Base-by-base conservation (phyloP, 2,329 filamentous ascomycete species). In the Albifimbria verrucaria region DNA sequence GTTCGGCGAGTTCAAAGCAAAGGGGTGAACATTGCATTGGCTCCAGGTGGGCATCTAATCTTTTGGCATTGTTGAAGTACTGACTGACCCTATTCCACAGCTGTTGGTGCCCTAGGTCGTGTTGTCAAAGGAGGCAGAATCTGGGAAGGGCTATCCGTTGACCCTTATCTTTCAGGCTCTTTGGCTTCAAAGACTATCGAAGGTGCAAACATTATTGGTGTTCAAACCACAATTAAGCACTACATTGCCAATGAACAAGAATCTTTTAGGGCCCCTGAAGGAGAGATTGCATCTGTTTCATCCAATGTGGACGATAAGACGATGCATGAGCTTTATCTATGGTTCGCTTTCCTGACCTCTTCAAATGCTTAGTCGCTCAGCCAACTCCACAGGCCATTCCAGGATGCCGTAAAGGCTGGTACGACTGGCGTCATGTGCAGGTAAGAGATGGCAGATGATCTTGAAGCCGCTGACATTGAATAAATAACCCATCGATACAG, bases 101-200 rank as follows among this genome's bases (percentile, higher is more conserved):
- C 32, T 12, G 11, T n/a, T 6, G 47, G 51, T 4, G 47, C 51
- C 6, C 41, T 55, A 5, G 51, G 53, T 4, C 48, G 53, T 23
- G 26, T 32, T 21, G 50, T 50, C n/a, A 41, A 26, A 10, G 91
- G 90, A 25, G 92, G 92, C 3, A 80, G 92, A 44, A 94, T 92
- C 62, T 96, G 91, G 90, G 92, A 96, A 70, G 90, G 89, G 0
- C 96, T 95, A 62, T 90, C 90, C 1, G 77, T 88, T 0, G 92
- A 96, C 65, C 91, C 92, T 0, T 91, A 94, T 48, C 77, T 96
- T 0, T 88, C 92, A 68, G 92, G 87, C 17, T 77, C 94, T 48
- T 90, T 88, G 10, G 87, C 88, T 4, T 86, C 86, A 7, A 77
- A 90, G 68, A 93, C 89, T 0, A 88, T 96, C 64, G 82, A 78